Base-by-base conservation (phyloP, 352 stramenopile species). In the Pythium chondricola region DNA sequence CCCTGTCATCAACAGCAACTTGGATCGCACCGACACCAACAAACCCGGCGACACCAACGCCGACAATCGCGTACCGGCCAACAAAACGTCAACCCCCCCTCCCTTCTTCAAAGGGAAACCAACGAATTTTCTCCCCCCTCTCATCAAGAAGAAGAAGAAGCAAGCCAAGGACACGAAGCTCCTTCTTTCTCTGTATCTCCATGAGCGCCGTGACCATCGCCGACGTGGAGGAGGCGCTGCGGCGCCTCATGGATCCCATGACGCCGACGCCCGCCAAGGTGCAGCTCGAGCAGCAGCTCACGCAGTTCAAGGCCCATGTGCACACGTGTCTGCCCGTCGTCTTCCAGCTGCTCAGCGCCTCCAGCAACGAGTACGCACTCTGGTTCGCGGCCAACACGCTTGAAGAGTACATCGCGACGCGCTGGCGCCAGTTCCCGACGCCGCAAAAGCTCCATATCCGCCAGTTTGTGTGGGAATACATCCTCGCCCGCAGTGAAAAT, bases 311-410 rank as follows among this genome's bases (percentile, higher is more conserved):
- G 43, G 63, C 71, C 29, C 48, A 72, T 33, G 67, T 70, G 20
- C 31, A 55, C 8, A 67, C 60, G 14, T 87, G 75, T 50, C 53
- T 90, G n/a, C 74, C 73, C 27, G 70, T 90, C 44, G 44, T 90
- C 1, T 83, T 77, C 51, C 64, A 80, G 60, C 54, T 90, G 13
- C 52, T 90, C 31, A 43, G 48, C 29, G 68, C 71, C 13, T 86
- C 73, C 10, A 70, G 58, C 50, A 85, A 74, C 58, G 73, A 88
- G 65, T 88, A 86, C 54, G 62, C 72, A 57, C 74, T 90, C 33
- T 90, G 78, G 78, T 90, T 90, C 43, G 78, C 78, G 5, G 59
- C 66, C 17, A 85, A 71, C 8, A 78, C 78, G 27, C 48, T 90
- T 21, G 78, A 90, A 32, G 78, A 90, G 60, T 88, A 88, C 57